Evolutionary conservation across 495 filamentous ascomycete genomes (phyloP).

Genomic region (Tuber aestivum): DNA sequence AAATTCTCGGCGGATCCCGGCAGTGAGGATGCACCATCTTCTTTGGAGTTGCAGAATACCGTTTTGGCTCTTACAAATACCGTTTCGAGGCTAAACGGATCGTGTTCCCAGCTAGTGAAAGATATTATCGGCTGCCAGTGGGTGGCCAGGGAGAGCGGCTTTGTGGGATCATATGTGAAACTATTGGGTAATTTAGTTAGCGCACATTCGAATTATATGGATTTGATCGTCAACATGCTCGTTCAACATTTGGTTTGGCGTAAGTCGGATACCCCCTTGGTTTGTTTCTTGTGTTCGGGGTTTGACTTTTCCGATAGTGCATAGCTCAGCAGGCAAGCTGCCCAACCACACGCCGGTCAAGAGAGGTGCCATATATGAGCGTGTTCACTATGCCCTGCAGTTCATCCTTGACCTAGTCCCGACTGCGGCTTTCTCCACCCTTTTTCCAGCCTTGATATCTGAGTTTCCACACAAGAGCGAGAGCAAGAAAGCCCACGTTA

Average conservation of each 20-base stretch:
- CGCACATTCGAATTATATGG: conserved; percentile 61
- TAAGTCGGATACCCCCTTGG: conserved; percentile 34
- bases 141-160: conserved; percentile 76
- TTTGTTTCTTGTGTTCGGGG: background rate
- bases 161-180: conserved; percentile 69
- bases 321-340: conserved; percentile 52
- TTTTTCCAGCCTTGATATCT: conserved; percentile 57
- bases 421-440: conserved; percentile 59
- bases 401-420: conserved; percentile 73
- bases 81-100: conserved; percentile 61
- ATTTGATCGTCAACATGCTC: conserved; percentile 66
- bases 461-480: conserved; percentile 73
- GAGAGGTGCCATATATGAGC: conserved; percentile 55
- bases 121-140: conserved; percentile 69
- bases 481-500: conserved; percentile 61
- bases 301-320: conserved; percentile 39
- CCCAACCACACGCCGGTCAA: conserved; percentile 56
- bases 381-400: conserved; percentile 67
- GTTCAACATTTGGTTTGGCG: conserved; percentile 63
- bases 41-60: conserved; percentile 41
- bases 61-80: conserved; percentile 61
- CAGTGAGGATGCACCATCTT: conserved; percentile 27
- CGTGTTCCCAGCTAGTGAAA: conserved; percentile 67
- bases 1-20: conserved; percentile 35
- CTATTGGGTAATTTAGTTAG: conserved; percentile 76